Base-by-base conservation (phyloP, 768 basidiomycete species). In the Neoboletus brunneissimus region DNA sequence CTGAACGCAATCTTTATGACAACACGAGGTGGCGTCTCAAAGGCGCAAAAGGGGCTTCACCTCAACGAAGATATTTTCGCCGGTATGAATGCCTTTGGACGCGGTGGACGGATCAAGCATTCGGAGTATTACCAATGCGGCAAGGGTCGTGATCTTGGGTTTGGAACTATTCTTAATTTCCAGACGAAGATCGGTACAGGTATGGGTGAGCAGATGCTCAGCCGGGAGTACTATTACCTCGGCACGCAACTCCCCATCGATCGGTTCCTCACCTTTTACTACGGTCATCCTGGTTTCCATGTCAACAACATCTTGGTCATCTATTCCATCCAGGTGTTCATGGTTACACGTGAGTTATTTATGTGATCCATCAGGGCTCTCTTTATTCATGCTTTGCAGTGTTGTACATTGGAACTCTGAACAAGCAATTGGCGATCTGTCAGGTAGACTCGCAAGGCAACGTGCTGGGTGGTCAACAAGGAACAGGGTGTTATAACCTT, bases 191-290 rank as follows among this genome's bases (percentile, higher is more conserved):
- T 99, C 67, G 96, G 96, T 29, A 97, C 92, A 31, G 97, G 97
- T 75, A 99, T 99, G 97, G 97, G 97, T 65, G 97, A 99, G 74
- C 97, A 99, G 70, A 96, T 98, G 94, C 87, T 99, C 64, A 98
- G 94, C 75, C 86, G 97, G 63, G 97, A 99, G 75, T 99, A 99
- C 72, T 99, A 98, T 74, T 99, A 98, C 72, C 81, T 99, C 46
- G 97, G 97, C 50, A 99, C 97, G 10, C 97, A 99, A 72, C 80
- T 99, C 54, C 97, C 97, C 34, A 86, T 99, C 66, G 97, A 99
- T 71, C 90, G 97, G 25, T 99, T 99, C 86, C 79, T 99, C 66
- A 98, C 96, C 22, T 99, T 98, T 81, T 99, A 99, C 78, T 99
- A 98, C 66, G 96, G 91, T 53, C 97, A 99, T 75, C 96, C 97